Evolutionary conservation across 2,329 filamentous ascomycete genomes (phyloP), one percentile per base, ranked within the genome.

Genomic region (Tolypocladium paradoxum): DNA sequence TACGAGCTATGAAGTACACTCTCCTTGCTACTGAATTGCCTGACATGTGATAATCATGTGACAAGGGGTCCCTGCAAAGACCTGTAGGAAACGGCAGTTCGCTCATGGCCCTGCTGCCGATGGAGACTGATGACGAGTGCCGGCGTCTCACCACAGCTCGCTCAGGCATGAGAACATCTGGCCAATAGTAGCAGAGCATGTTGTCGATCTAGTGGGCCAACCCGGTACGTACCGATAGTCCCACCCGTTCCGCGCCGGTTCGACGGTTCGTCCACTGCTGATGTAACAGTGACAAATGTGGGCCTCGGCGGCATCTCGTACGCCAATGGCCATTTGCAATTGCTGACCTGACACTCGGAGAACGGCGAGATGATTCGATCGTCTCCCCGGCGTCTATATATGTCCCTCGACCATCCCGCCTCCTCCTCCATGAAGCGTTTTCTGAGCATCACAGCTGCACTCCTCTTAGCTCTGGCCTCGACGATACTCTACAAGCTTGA

Each of bases 391-490:
- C 29, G 40, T 51, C 40, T 55, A 55, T 55, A 54, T 46, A 54
- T 33, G 22, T 18, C 33, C 45, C 33, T 24, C 22, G 37, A 36
- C 3, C 45, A 16, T 49, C 46, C 36, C 14, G 22, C 34, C 29
- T 22, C 22, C 11, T 6, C 43, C 50, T 55, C 53, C 56, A 70
- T 71, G 68, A 68, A 63, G 58, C 50, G 56, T 33, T 49, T 64
- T 57, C 59, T 63, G 35, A 61, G 65, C 56, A 58, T 64, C 57
- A 54, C 65, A 50, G 22, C 18, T 16, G 54, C 64, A 51, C 53
- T 62, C 53, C 54, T 68, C 55, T 56, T 68, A 53, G 65, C 62
- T 51, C 53, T 69, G 43, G 46, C 60, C 36, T 62, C 67, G 16
- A 58, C 65, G 34, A 24, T 63, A 29, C 52, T 65, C 45, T 67